Base-by-base conservation (phyloP, 345 rosid genomes). In the Cardamine occulta region DNA sequence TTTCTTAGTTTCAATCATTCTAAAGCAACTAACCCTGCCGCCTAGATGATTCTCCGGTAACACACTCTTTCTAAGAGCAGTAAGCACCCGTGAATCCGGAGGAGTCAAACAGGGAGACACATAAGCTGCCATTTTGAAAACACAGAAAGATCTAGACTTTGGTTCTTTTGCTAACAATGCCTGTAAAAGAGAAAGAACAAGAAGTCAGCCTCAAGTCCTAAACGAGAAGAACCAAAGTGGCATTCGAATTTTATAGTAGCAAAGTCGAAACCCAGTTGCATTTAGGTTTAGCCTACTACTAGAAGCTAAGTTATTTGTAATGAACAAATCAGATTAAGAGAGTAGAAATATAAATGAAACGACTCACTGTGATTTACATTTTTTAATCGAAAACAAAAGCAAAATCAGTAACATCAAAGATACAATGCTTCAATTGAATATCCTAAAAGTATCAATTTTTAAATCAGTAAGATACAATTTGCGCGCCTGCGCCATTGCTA, bases 21-120 rank as follows among this genome's bases (percentile, higher is more conserved):
- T 84, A 53, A 83, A 47, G 51, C 72, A 74, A 47, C 81, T 73
- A 79, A 82, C 44, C 62, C 80, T 89, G 47, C 82, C 32, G 21
- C 66, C 83, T 68, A 76, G 15, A 53, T 78, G 84, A 67, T 70
- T 85, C 57, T 86, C 93, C 14, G 57, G 47, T 8, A 63, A 60
- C 11, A 82, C 75, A 80, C 84, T 82, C 60, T 87, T 89, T 70
- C 91, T 86, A 63, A 86, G 80, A 76, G 70, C 84, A 68, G 83
- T 84, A 55, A 90, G 64, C 53, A 84, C 76, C 29, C 87, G 87
- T 61, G 80, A 66, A 80, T 85, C 89, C 26, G 86, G 75, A 66
- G 85, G 82, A 1, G 73, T 80, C 61, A 88, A 82, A 70, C 78
- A 80, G 0, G 86, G 80, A 2, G 93, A 81, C 19, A 81, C 74